These are phyloP conservation scores for Chaetomium strumarium DNA, from an alignment of 2,329 filamentous ascomycete genomes.

Conservation along the genomic window DNA sequence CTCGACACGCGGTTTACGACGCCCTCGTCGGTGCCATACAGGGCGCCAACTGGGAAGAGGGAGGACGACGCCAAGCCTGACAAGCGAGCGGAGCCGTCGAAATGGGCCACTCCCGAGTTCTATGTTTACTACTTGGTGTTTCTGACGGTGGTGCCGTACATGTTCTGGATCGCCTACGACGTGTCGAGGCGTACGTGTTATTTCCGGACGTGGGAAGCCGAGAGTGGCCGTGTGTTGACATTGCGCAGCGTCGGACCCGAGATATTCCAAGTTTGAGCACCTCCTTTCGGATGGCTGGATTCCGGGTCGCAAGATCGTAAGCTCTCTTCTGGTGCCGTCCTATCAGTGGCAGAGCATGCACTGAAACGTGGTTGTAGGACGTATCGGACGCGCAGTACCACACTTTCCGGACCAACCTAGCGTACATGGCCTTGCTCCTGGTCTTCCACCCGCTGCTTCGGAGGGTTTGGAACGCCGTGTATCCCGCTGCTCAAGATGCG, in stretches of 20 bases:
- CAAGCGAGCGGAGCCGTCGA: slow-evolving; percentile 38
- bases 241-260: slow-evolving; percentile 65
- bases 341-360: background rate
- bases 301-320: slow-evolving; percentile 78
- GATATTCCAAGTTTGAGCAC: slow-evolving; percentile 67
- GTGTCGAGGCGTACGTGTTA: slow-evolving; percentile 67
- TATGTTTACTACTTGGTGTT: slow-evolving; percentile 72
- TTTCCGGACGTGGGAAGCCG: background rate
- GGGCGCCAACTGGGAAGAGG: slow-evolving; percentile 42
- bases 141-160: slow-evolving; percentile 62
- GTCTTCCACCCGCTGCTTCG: slow-evolving; percentile 74
- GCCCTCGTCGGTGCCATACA: slow-evolving; percentile 62
- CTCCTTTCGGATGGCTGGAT: slow-evolving; percentile 83
- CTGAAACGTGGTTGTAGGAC: slow-evolving; percentile 49
- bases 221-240: background rate
- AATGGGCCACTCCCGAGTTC: slow-evolving; percentile 86
- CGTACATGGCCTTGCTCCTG: slow-evolving; percentile 69
- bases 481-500: slow-evolving; percentile 30
- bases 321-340: slow-evolving; percentile 27
- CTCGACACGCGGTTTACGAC: slow-evolving; percentile 50
- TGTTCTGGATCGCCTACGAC: slow-evolving; percentile 86
- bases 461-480: slow-evolving; percentile 58
- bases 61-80: slow-evolving; percentile 36
- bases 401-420: slow-evolving; percentile 79
- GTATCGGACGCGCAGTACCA: slow-evolving; percentile 84